Evolutionary conservation across 2,329 filamentous ascomycete species (phyloP), one percentile per base, ranked within the genome.

Genomic region (Exserohilum rostratum): DNA sequence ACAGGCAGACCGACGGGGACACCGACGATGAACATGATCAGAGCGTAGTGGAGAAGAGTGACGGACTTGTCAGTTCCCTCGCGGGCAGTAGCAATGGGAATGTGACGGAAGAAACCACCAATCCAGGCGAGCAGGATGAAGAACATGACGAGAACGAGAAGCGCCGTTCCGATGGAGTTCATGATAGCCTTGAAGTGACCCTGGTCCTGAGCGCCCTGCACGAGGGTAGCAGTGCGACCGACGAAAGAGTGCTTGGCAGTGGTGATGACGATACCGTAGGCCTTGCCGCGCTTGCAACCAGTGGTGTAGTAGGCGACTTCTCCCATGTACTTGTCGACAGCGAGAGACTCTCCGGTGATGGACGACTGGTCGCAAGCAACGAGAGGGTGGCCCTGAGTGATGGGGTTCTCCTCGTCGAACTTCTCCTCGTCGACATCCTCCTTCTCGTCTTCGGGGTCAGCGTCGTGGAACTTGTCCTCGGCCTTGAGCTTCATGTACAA

Each of bases 291-390:
- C 84, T 91, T 91, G 82, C 89, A 91, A 68, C 89, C 88, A 61
- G 89, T 91, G 58, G 89, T 91, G 81, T 91, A 91, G 83, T 90
- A 91, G 72, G 88, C 82, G 58, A 83, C 80, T 70, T 91, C 89
- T 58, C 87, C 87, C 85, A 91, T 89, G 80, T 89, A 90, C 79
- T 89, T 89, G 78, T 89, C 87, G 60, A 91, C 89, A 63, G 89
- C 89, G 63, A 91, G 85, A 57, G 89, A 91, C 77, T 91, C 89
- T 79, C 89, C 89, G 66, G 89, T 91, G 77, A 91, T 91, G 77
- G 89, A 88, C 72, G 88, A 90, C 79, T 91, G 88, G 80, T 91
- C 89, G 67, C 86, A 85, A 62, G 89, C 88, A 69, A 90, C 79
- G 64, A 91, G 83, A 58, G 86, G 81, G 68, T 86, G 83, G 64